Base-by-base conservation (phyloP, 73 alveolate genomes). In the Paramecium pentaurelia region DNA sequence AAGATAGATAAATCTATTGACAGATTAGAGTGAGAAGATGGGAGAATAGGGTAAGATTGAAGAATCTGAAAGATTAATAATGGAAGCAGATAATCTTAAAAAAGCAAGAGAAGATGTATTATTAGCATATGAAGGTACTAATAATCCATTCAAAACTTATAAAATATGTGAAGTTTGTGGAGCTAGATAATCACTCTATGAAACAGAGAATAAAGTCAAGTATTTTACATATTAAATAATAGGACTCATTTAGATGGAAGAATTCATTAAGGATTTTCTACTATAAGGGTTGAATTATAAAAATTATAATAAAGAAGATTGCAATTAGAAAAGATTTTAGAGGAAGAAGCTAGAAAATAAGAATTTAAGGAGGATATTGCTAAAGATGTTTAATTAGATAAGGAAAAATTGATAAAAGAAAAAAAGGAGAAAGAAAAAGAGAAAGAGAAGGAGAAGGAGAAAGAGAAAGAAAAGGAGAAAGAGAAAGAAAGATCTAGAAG, bases 151-250 rank as follows among this genome's bases (percentile, higher is more conserved):
- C 14, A 80, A 80, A 44, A 80, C 91, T 4, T 80, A 80, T 64
- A 80, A 80, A 42, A 80, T 80, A 20, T 80, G 91, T 80, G 91
- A 80, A 42, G 91, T 80, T n/a, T 80, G 91, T 80, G 91, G 91
- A 38, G 91, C 91, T 8, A 80, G 91, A 16, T 14, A 80, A 80
- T 80, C 91, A 1, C 58, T 80, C 2, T 80, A 80, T 47, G 91
- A 80, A 47, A 80, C 91, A 3, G 91, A 80, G 16, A 80, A 80
- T 36, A 80, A 80, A 49, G 91, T 80, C 60, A 73, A 80, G 71
- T 80, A 80, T 14, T 6, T 14, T 8, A 45, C n/a, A 2, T 47
- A 32, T 18, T 44, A 3, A 42, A 11, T 18, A 16, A 11, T 49
- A 80, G 91, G 18, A 80, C 91, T 8, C 91, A 80, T 80, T 25